Conservation (phyloP, 192 early-diverging fungal genomes). For the Podila minutissima region DNA sequence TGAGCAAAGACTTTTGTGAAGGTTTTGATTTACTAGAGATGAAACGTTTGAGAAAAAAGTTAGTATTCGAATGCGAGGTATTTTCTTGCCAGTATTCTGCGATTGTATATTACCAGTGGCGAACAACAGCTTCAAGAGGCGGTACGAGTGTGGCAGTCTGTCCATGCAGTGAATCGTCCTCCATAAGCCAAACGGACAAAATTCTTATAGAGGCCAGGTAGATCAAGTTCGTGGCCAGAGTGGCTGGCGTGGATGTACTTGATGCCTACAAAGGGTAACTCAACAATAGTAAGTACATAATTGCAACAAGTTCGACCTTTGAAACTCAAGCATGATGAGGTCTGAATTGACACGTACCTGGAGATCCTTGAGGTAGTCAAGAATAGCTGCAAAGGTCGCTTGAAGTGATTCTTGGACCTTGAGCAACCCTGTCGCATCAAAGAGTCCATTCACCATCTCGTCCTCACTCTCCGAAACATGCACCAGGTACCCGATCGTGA, state of each 20-base stretch:
- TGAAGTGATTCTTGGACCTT: constrained; percentile 36
- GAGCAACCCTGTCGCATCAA: constrained; percentile 36
- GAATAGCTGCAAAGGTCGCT: constrained; percentile 19
- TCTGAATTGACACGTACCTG: constrained; percentile 12
- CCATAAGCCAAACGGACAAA: constrained; percentile 31
- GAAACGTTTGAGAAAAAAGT: background rate
- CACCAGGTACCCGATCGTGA: constrained; percentile 39
- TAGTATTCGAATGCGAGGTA: background rate
- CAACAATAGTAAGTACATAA: no score
- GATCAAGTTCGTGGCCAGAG: constrained; percentile 10
- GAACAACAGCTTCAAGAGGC: constrained; percentile 22
- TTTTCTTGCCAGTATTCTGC: no score
- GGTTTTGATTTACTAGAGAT: constrained; percentile 18
- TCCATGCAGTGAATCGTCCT: constrained; percentile 40
- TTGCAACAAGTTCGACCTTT: no score
- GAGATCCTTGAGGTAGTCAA: constrained; percentile 46
- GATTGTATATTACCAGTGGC: constrained; percentile 10
- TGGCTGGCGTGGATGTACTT: constrained; percentile 3
- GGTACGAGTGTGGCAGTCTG: constrained; percentile 17
- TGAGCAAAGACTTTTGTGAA: constrained; percentile 18
- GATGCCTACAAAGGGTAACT: background rate
- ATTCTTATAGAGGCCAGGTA: constrained; percentile 43
- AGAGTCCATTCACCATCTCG: constrained; percentile 13
- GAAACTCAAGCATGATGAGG: background rate
- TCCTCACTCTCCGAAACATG: constrained; percentile 18